phyloP scores from a whole-genome alignment of 2,329 filamentous ascomycete species.

The Stagonosporopsis chrysanthemi region DNA sequence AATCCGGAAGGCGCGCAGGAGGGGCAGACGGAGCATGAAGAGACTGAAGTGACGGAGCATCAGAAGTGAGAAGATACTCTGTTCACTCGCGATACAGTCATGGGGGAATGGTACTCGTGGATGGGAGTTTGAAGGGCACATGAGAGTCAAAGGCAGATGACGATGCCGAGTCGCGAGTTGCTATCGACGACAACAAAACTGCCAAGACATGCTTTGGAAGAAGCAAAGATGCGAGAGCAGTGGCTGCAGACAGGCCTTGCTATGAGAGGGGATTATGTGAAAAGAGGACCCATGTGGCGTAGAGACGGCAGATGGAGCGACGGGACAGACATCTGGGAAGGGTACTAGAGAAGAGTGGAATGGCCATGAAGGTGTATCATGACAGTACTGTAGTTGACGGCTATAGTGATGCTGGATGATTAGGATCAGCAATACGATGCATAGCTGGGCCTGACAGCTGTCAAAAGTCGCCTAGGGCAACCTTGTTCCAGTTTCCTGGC shows the following conservation, averaged over 20 bases:
- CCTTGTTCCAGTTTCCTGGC: neutral
- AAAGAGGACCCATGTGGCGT: neutral
- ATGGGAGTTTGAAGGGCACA: neutral
- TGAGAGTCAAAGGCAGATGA: neutral
- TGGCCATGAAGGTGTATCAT: neutral
- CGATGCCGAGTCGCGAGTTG: neutral
- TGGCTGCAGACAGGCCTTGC: neutral
- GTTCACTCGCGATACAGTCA: slow-evolving; percentile 1
- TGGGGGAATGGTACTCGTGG: neutral
- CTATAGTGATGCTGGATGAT: neutral
- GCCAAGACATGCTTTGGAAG: neutral
- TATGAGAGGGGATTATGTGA: neutral
- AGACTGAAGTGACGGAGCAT: slow-evolving; percentile 31
- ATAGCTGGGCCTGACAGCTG: neutral
- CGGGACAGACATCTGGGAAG: neutral
- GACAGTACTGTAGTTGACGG: neutral
- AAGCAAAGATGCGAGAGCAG: neutral
- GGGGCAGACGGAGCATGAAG: slow-evolving; percentile 33
- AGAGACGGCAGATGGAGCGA: neutral
- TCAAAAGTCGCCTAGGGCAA: neutral
- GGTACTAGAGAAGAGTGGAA: neutral
- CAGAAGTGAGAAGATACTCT: slow-evolving; percentile 22
- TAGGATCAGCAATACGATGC: neutral
- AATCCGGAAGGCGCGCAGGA: slow-evolving; percentile 31
- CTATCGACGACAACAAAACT: too few relatives aligned